Conservation (phyloP, 805 yeast species). For the Lachancea kluyveri region DNA sequence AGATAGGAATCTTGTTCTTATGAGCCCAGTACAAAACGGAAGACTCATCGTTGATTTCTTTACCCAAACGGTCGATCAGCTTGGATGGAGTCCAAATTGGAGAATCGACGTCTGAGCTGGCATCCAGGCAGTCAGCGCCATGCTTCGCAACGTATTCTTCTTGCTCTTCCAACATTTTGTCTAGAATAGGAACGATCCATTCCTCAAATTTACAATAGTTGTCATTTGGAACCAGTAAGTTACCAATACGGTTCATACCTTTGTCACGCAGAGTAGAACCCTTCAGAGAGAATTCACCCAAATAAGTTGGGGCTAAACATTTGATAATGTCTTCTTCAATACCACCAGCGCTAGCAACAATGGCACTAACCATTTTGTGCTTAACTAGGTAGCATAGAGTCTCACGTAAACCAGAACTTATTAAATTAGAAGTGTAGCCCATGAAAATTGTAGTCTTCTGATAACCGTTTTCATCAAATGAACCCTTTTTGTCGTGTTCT, state of each 20-base stretch:
- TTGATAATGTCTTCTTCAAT: constrained; percentile 96
- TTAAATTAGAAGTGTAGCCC: constrained; percentile 95
- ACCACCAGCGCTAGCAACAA: constrained; percentile 98
- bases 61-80: constrained; percentile 87
- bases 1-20: constrained; percentile 91
- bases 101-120: constrained; percentile 38
- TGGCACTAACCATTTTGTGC: constrained; percentile 88
- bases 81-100: constrained; percentile 90
- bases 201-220: constrained; percentile 97
- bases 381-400: constrained; percentile 85
- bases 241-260: constrained; percentile 98
- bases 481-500: constrained; percentile 67
- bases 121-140: constrained; percentile 53
- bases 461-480: constrained; percentile 67
- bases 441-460: constrained; percentile 88
- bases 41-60: constrained; percentile 89
- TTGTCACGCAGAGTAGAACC: constrained; percentile 83
- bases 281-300: constrained; percentile 82
- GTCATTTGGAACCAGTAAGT: constrained; percentile 93
- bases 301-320: constrained; percentile 90
- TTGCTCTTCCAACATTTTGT: constrained; percentile 83
- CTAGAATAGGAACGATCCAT: constrained; percentile 95
- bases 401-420: constrained; percentile 90
- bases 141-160: constrained; percentile 51
- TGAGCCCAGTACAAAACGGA: constrained; percentile 98